These are phyloP conservation scores for Artemisia annua DNA, from an alignment of 129 eudicot genomes.

Conservation along the genomic window DNA sequence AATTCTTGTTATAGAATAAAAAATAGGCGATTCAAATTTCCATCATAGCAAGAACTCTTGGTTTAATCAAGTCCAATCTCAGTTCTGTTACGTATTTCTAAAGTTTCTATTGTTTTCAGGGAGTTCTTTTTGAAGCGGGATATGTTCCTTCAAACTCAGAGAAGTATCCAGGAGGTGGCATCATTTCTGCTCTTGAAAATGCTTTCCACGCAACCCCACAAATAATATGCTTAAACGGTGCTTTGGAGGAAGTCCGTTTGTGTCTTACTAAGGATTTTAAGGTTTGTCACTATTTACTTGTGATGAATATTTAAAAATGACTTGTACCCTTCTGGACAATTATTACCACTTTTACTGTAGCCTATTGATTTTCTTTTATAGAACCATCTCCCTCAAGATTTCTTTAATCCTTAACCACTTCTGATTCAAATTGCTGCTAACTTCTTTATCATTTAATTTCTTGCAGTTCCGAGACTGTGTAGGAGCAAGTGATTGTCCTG, in stretches of 20 bases:
- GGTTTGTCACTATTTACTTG: slow-evolving; percentile 40
- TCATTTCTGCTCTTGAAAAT: slow-evolving; percentile 73
- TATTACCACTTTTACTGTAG: not conserved
- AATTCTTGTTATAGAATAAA: not conserved
- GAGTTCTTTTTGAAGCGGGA: slow-evolving; percentile 75
- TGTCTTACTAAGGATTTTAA: slow-evolving; percentile 85
- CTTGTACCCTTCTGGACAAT: not conserved
- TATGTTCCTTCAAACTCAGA: slow-evolving; percentile 82
- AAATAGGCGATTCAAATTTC: not conserved
- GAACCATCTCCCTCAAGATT: not conserved
- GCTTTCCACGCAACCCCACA: slow-evolving; percentile 86
- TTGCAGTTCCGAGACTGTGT: slow-evolving; percentile 88
- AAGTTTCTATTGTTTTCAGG: slow-evolving; percentile 42
- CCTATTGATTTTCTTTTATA: not conserved
- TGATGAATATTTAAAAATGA: not conserved
- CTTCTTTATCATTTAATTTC: not conserved
- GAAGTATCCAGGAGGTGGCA: slow-evolving; percentile 81
- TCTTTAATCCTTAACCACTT: slow-evolving; percentile 17
- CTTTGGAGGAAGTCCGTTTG: slow-evolving; percentile 74
- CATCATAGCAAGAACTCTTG: not conserved
- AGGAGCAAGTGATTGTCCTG: slow-evolving; percentile 66
- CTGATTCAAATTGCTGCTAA: not conserved
- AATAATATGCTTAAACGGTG: slow-evolving; percentile 64
- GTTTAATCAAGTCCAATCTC: no score
- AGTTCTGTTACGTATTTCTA: no score